A percentile compares a stretch with the other conserved stretches of the same genome.
Evolutionary conservation across 495 filamentous ascomycete genomes (phyloP).

Genomic region (Hamigera avellanea): DNA sequence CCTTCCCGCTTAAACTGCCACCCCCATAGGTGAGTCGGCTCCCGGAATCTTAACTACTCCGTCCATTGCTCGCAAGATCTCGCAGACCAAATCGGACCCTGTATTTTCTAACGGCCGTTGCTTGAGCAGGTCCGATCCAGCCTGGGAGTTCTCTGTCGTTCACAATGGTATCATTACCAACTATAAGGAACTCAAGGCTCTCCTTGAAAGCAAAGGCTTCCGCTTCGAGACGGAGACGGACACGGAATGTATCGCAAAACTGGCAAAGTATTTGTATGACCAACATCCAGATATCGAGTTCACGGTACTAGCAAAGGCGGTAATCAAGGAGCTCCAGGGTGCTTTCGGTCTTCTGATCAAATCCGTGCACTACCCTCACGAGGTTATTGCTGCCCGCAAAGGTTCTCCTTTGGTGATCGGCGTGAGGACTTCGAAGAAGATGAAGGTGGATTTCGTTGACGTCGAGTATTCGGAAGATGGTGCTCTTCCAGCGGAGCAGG

Average conservation of each 20-base stretch:
- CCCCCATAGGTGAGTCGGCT: slow-evolving; percentile 73
- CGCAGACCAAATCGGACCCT: no score
- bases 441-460: slow-evolving; percentile 99
- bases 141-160: slow-evolving; percentile 91
- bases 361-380: slow-evolving; percentile 96
- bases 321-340: slow-evolving; percentile 96
- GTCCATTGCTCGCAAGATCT: no score
- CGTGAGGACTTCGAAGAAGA: slow-evolving; percentile 90
- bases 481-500: slow-evolving; percentile 83
- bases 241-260: slow-evolving; percentile 97
- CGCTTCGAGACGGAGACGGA: slow-evolving; percentile 98
- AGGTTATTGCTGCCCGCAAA: slow-evolving; percentile 95
- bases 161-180: slow-evolving; percentile 99
- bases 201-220: slow-evolving; percentile 90
- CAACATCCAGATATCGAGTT: slow-evolving; percentile 91
- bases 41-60: no score
- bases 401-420: slow-evolving; percentile 94
- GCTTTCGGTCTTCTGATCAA: slow-evolving; percentile 95
- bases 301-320: slow-evolving; percentile 88
- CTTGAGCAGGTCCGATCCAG: slow-evolving; percentile 54
- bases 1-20: slow-evolving; percentile 94
- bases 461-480: slow-evolving; percentile 87
- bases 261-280: slow-evolving; percentile 96
- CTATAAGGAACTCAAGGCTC: slow-evolving; percentile 96
- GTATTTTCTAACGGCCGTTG: slow-evolving; percentile 2